Evolutionary conservation across 495 filamentous ascomycete genomes (phyloP), one percentile per base, ranked within the genome.

Genomic region (Pyrenopolyporus hunteri): DNA sequence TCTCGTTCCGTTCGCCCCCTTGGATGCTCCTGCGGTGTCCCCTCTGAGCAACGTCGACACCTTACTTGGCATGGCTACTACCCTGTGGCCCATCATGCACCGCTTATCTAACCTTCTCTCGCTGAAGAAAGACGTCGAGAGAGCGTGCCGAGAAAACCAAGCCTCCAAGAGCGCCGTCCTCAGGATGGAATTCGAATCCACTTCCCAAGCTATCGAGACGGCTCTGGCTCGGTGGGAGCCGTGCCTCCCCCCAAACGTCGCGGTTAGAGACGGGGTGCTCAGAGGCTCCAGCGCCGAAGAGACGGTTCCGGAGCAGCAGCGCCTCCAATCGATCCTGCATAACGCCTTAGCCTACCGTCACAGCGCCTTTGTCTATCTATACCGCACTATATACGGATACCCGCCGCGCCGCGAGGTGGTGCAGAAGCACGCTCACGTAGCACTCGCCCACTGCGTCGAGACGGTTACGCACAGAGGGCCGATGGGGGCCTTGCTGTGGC

Each of bases 261-360:
- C 26, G 4, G 48, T 56, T 8, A 13, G 32, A 20, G 57, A 60
- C 19, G 51, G 52, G 7, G 58, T 63, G 6, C 35, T 62, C 26
- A 49, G 28, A 16, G 35, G 57, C 19, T 25, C 47, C 2, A 42
- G 46, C 22, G 45, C 36, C 19, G 35, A 31, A 16, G 60, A 59
- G 7, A 62, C 68, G 3, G 57, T 73, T 13, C 51, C 59, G 4
- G 70, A 78, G 37, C 57, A 54, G 17, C 69, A 54, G 37, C 74
- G 58, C 16, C 67, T 80, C 9, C 76, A 77, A 52, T 76, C 71
- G n/a, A 83, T 85, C 47, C 60, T 83, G 6, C 80, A 85, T 69
- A 87, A 86, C 58, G 82, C 85, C 9, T 75, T 86, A 44, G 84
- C 85, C 6, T 86, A 87, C 62, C 82, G 83, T 9, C 83, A 87